phyloP scores from a whole-genome alignment of 257 asterid species.

The Asclepias syriaca region DNA sequence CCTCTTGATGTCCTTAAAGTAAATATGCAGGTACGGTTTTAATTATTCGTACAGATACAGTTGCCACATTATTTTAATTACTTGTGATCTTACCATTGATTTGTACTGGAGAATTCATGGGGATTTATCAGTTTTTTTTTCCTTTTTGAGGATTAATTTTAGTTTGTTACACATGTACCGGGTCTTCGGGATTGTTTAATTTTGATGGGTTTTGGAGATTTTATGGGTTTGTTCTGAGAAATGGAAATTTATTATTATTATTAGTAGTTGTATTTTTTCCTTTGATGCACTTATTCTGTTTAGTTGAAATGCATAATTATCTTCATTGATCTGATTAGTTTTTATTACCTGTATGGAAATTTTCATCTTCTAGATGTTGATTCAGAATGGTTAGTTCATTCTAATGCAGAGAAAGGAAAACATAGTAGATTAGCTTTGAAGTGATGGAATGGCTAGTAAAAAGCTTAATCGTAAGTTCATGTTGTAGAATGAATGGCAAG shows the following conservation, averaged over 20 bases:
- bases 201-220: background rate
- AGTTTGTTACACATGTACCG: background rate
- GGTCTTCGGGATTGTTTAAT: background rate
- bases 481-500: background rate
- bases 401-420: background rate
- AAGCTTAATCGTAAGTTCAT: background rate
- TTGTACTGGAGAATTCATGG: background rate
- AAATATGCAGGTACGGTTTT: conserved; percentile 38
- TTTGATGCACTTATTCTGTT: background rate
- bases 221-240: background rate
- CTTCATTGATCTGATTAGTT: background rate
- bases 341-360: background rate
- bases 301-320: background rate
- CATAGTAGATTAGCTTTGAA: background rate
- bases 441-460: background rate
- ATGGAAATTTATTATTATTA: background rate
- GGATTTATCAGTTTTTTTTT: background rate
- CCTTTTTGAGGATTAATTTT: background rate
- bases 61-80: background rate
- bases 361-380: background rate
- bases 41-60: background rate
- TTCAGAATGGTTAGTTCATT: background rate
- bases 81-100: background rate
- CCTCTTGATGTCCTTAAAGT: conserved; percentile 50
- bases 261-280: background rate